phyloP scores from a whole-genome alignment of 1,284 basidiomycete species.

The Tilletia setariae region DNA sequence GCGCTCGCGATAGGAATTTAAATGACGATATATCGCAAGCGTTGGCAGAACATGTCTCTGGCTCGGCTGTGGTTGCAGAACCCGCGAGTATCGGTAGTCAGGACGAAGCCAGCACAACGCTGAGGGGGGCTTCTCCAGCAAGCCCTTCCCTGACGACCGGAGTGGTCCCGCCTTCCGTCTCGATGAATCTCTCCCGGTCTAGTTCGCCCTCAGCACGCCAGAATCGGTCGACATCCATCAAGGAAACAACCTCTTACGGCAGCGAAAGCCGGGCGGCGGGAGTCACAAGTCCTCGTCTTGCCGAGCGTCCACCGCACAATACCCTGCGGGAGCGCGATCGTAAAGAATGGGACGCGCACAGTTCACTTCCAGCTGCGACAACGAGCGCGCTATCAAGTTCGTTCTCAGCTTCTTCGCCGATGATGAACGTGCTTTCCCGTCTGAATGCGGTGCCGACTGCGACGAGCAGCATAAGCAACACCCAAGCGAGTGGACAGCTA shows the following conservation, averaged over 20 bases:
- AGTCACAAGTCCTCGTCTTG: background rate
- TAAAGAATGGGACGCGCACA: background rate
- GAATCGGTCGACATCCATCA: background rate
- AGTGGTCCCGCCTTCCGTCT: background rate
- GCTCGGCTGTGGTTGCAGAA: background rate
- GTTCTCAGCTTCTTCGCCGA: background rate
- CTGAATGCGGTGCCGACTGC: conserved; percentile 3
- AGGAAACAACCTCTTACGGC: background rate
- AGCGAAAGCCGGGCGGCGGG: background rate
- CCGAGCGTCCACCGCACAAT: background rate
- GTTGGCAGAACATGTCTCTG: background rate
- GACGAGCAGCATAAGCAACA: conserved; percentile 10
- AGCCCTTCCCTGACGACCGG: too few species aligned
- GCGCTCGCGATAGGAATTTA: background rate
- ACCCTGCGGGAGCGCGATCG: conserved; percentile 6
- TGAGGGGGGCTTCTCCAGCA: background rate
- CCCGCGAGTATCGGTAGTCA: background rate
- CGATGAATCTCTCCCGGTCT: background rate
- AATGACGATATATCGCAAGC: conserved; percentile 6
- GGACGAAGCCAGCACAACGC: background rate
- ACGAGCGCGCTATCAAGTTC: conserved; percentile 4
- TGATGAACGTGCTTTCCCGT: conserved; percentile 13
- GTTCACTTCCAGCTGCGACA: background rate
- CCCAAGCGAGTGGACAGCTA: conserved; percentile 12
- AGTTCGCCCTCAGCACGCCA: background rate